phyloP scores from a whole-genome alignment of 2,329 filamentous ascomycete species.

The Fusarium solani-melongenae region DNA sequence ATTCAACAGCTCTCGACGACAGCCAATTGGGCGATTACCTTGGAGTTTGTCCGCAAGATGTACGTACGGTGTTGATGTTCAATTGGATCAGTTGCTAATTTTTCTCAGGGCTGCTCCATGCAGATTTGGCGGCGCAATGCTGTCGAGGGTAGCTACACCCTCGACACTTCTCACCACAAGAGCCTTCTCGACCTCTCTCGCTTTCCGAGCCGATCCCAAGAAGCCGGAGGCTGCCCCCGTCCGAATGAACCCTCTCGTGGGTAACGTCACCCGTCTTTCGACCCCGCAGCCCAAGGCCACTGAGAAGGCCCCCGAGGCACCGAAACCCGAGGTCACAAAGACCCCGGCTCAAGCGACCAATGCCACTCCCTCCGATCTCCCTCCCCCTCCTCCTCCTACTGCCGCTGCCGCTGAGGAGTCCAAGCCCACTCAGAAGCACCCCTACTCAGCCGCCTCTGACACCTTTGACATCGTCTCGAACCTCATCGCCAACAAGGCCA shows the following conservation, averaged over 20 bases:
- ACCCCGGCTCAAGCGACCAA: constrained; percentile 15
- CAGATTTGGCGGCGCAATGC: constrained; percentile 46
- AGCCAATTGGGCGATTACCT: constrained; percentile 35
- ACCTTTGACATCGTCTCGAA: constrained; percentile 48
- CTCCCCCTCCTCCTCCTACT: constrained; percentile 22
- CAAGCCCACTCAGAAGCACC: constrained; percentile 19
- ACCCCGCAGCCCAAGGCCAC: constrained; percentile 18
- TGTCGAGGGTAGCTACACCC: constrained; percentile 43
- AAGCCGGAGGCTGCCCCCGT: constrained; percentile 8
- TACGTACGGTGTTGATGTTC: not conserved
- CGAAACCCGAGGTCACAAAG: constrained; percentile 11
- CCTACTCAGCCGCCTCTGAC: constrained; percentile 44
- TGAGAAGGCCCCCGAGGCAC: constrained; percentile 4
- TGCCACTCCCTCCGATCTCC: constrained; percentile 4
- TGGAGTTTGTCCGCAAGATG: constrained; percentile 33
- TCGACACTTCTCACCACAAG: constrained; percentile 36
- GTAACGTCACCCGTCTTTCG: constrained; percentile 33
- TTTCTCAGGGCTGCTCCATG: constrained; percentile 40
- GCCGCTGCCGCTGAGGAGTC: constrained; percentile 1
- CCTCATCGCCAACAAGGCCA: constrained; percentile 49
- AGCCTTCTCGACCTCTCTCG: constrained; percentile 48
- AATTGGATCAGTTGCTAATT: not conserved
- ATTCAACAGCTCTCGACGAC: constrained; percentile 28
- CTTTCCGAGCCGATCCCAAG: constrained; percentile 39
- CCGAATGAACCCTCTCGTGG: constrained; percentile 48